Evolutionary conservation across 2,329 filamentous ascomycete species (phyloP).

Genomic region (Diaporthe ampelina): DNA sequence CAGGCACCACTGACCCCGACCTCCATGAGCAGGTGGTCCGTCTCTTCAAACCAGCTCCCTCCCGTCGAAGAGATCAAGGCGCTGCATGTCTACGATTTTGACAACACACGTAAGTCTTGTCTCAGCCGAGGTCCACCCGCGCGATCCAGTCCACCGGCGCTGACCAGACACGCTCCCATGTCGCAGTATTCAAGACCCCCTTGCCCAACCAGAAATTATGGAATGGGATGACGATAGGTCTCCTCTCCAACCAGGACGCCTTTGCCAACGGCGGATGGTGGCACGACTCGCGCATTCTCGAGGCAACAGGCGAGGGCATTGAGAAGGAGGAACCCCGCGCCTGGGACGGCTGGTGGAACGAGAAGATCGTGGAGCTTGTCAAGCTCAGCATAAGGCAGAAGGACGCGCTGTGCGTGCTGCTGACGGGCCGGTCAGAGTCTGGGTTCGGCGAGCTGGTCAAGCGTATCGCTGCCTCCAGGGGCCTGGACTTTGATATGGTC

Average conservation of each 20-base stretch:
- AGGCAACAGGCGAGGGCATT: constrained; percentile 85
- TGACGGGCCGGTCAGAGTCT: constrained; percentile 87
- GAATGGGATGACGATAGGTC: constrained; percentile 82
- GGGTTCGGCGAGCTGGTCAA: constrained; percentile 85
- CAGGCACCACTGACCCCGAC: constrained; percentile 40
- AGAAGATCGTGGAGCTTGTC: constrained; percentile 86
- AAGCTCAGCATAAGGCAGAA: constrained; percentile 85
- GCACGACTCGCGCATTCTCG: constrained; percentile 91
- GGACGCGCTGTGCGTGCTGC: constrained; percentile 85
- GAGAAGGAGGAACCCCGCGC: constrained; percentile 85
- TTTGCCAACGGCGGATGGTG: constrained; percentile 95
- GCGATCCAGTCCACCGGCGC: constrained; percentile 39
- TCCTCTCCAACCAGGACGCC: constrained; percentile 80
- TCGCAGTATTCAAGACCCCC: constrained; percentile 87
- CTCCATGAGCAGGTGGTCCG: constrained; percentile 42
- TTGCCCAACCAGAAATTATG: constrained; percentile 91
- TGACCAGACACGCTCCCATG: constrained; percentile 40
- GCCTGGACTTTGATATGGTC: constrained; percentile 88
- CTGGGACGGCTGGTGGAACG: constrained; percentile 98
- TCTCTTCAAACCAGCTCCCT: constrained; percentile 40
- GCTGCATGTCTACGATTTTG: constrained; percentile 97
- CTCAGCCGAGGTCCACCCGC: constrained; percentile 7
- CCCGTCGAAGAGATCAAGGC: constrained; percentile 76
- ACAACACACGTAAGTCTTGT: constrained; percentile 83
- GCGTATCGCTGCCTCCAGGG: constrained; percentile 82